Conservation (phyloP, 257 asterid species). For the Nicotiana sylvestris region DNA sequence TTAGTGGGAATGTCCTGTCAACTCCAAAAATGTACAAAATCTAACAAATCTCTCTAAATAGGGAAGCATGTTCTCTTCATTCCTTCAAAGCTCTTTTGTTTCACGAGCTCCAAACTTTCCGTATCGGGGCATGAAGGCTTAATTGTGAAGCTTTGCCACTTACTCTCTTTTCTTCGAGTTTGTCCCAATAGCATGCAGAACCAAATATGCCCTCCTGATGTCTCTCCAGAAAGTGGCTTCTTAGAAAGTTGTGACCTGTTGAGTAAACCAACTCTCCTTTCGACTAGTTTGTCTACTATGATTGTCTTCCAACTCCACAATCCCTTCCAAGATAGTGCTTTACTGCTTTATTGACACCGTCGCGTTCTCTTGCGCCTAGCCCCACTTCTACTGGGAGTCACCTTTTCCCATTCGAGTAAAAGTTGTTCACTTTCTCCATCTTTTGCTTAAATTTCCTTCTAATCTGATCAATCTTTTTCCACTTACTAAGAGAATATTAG, state of each 20-base stretch:
- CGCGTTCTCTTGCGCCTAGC: background rate
- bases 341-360: background rate
- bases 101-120: background rate
- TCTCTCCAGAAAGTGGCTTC: background rate
- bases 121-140: background rate
- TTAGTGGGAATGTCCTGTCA: background rate
- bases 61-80: background rate
- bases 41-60: background rate
- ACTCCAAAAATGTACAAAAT: slow-evolving; percentile 1
- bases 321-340: background rate
- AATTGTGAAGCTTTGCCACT: background rate
- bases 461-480: background rate
- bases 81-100: background rate
- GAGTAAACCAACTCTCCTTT: background rate
- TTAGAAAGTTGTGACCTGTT: slow-evolving; percentile 3
- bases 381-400: background rate
- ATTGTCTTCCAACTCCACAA: slow-evolving; percentile 4
- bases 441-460: background rate
- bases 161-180: background rate
- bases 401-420: background rate
- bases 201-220: background rate
- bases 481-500: background rate
- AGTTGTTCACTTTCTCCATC: background rate
- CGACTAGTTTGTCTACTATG: background rate
- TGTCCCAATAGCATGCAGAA: background rate